Base-by-base conservation (phyloP, 441 rosid genomes). In the Melastoma candidum region DNA sequence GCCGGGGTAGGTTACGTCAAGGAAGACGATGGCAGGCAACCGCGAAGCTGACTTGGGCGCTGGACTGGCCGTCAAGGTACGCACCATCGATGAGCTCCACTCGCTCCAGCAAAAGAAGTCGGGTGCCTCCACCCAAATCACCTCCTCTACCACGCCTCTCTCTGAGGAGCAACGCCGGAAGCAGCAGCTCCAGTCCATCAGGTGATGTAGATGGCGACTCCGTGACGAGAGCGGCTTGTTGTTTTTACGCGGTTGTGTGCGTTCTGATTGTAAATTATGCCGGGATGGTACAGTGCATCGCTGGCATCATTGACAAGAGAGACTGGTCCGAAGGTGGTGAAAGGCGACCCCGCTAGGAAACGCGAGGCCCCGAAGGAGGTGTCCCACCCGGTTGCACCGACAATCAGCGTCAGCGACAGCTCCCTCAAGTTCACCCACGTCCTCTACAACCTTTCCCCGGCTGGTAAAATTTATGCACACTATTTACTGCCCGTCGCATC, bases 391-490 rank as follows among this genome's bases (percentile, higher is more conserved):
- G 67, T 67, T 50, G 48, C 77, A 11, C 94, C 95, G 0, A 62
- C 79, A 1, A 39, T 76, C 47, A 75, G 74, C 41, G 80, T 59
- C 55, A 87, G 83, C 58, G 95, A 90, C 65, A 90, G 95, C 60
- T 63, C 92, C 49, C 67, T 86, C 58, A 90, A 86, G 68, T 86
- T 86, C 48, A 90, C 95, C 2, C 97, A 89, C 53, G 70, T 86
- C 46, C 95, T 90, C 66, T 84, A 86, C 78, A 90, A 86, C 63
- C 95, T 90, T 12, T 84, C 97, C 4, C 97, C 97, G 2, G 95
- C 90, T 14, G 98, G 98, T 84, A 17, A 17, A 17, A 27, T 17
- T 17, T 17, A 17, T 17, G 22, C 22, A 17, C 22, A 1, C 22
- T 17, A 0, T 43, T 12, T 3, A 6, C 3, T 29, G 36, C 22